Evolutionary conservation across 306 rosid genomes (phyloP).

Genomic region (Vigna trinervia): DNA sequence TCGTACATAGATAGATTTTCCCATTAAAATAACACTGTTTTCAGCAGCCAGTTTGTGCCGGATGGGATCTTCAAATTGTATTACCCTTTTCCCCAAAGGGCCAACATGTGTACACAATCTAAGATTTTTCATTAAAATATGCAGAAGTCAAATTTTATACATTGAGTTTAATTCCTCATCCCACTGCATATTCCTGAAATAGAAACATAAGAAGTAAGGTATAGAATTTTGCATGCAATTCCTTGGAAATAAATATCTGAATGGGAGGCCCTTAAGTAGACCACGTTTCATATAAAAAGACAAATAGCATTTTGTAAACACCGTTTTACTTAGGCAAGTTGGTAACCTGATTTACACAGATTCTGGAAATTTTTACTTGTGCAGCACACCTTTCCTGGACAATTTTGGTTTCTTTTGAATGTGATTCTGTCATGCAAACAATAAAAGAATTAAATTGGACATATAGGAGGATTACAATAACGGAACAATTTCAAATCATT

Average conservation of each 20-base stretch:
- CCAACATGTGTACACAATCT: not conserved
- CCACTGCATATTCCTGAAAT: not conserved
- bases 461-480: not conserved
- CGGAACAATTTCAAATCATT: not conserved
- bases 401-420: conserved; percentile 73
- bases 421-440: conserved; percentile 60
- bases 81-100: not conserved
- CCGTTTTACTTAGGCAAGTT: not conserved
- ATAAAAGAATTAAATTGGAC: not conserved
- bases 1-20: not conserved
- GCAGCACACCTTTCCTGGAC: conserved; percentile 79
- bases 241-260: not conserved
- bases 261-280: not conserved
- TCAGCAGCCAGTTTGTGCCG: not conserved
- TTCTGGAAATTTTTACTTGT: conserved; percentile 61
- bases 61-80: not conserved
- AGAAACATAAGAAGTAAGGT: not conserved
- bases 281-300: conserved; percentile 2
- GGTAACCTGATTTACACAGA: conserved; percentile 26
- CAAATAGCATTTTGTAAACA: not conserved
- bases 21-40: not conserved
- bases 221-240: not conserved
- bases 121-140: not conserved
- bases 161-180: not conserved
- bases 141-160: conserved; percentile 14